Evolutionary conservation across 345 rosid genomes (phyloP).

Genomic region (Eucalyptus cloeziana): DNA sequence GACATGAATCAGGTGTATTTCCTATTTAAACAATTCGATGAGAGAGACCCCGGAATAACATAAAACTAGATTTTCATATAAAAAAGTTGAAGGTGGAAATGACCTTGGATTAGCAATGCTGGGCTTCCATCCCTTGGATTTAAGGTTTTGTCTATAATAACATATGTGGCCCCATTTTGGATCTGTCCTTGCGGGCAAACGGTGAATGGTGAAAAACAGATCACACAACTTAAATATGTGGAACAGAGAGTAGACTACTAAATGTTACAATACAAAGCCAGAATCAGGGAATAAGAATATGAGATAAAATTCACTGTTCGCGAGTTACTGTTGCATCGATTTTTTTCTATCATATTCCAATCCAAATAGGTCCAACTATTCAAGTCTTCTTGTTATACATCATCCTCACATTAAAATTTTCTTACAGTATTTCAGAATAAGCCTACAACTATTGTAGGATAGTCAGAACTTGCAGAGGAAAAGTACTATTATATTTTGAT

Average conservation of each 20-base stretch:
- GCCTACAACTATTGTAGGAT: not conserved
- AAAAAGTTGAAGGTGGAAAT: not conserved
- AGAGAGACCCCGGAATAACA: not conserved
- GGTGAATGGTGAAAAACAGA: constrained; percentile 6
- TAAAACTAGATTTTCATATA: not conserved
- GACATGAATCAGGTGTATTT: not conserved
- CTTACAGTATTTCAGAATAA: not conserved
- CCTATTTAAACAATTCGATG: not conserved
- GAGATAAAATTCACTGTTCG: not conserved
- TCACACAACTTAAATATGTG: not conserved
- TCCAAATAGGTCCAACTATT: not conserved
- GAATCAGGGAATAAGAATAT: not conserved
- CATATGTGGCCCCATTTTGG: constrained; percentile 97
- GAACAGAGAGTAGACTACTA: not conserved
- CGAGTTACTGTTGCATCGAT: not conserved
- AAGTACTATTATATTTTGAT: not conserved
- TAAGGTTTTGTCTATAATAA: constrained; percentile 67
- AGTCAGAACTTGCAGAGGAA: not conserved
- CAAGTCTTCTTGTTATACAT: not conserved
- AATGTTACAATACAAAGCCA: not conserved
- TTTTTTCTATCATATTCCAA: not conserved
- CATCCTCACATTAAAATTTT: not conserved
- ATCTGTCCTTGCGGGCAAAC: constrained; percentile 45
- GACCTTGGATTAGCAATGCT: constrained; percentile 83
- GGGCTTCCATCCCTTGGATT: constrained; percentile 70